Conservation (phyloP, 2,329 filamentous ascomycete genomes). For the Verticillium isaacii region DNA sequence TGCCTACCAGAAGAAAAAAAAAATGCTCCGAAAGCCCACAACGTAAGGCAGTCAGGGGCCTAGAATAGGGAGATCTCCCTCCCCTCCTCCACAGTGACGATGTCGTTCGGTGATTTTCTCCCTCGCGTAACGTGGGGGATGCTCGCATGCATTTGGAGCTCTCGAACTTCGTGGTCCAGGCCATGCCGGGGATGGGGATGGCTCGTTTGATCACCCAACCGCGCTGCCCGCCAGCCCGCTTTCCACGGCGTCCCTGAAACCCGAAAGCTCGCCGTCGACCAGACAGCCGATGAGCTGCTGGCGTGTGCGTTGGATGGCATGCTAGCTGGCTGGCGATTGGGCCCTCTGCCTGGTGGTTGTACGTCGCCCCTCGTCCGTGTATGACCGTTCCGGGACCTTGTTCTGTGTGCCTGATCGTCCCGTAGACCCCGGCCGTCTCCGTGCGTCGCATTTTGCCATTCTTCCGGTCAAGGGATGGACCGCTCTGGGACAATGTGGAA, state of each 20-base stretch:
- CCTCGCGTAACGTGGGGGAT: background rate
- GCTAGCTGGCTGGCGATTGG: background rate
- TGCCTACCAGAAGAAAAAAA: background rate
- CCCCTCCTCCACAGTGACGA: background rate
- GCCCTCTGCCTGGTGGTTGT: background rate
- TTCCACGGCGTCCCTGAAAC: constrained; percentile 14
- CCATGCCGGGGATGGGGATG: constrained; percentile 10
- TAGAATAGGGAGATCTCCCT: constrained; percentile 4
- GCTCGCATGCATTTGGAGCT: constrained; percentile 1
- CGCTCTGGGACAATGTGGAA: constrained; percentile 14
- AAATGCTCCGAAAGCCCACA: constrained; percentile 1
- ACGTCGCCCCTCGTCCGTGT: constrained; percentile 1
- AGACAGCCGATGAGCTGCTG: background rate
- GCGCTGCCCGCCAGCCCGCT: constrained; percentile 7
- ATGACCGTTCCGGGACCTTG: constrained; percentile 7
- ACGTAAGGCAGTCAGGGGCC: background rate
- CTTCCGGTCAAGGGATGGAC: background rate
- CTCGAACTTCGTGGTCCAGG: constrained; percentile 6
- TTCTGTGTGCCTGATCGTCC: constrained; percentile 21
- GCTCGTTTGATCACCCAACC: constrained; percentile 14
- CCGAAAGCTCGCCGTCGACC: constrained; percentile 5
- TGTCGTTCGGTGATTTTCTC: background rate
- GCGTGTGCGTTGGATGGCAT: constrained; percentile 3
- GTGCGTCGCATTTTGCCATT: constrained; percentile 2
- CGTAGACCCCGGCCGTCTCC: constrained; percentile 13